Base-by-base conservation (phyloP, 176 grass and related monocot species). In the Elaeis guineensis region DNA sequence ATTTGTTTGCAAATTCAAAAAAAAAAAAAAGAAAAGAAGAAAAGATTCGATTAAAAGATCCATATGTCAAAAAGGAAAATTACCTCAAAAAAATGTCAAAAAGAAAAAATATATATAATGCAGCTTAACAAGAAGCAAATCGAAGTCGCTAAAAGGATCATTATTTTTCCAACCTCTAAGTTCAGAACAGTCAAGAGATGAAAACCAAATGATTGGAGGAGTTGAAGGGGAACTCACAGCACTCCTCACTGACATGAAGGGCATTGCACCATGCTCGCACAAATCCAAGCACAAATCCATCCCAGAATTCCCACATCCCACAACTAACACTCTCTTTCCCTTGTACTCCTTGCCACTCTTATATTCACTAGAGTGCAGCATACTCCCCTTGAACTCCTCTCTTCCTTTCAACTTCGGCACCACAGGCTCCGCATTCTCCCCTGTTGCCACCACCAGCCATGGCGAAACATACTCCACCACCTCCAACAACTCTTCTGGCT, bases 281-380 rank as follows among this genome's bases (percentile, higher is more conserved):
- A 98, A 59, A 55, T 98, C 93, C 63, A 98, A 66, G 61, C 81
- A 98, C 55, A 92, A 92, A 63, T 98, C 93, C 93, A 97, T 97
- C 1, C 87, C 93, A 4, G 93, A 98, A 78, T 98, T 98, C 23
- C 93, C 93, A n/a, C 93, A 98, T 0, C 93, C 93, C 5, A 97
- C 64, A 4, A 97, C 93, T 24, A 97, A 66, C 21, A 97, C 78
- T 64, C 59, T 85, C 84, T 66, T 91, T 59, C 78, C 78, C 79
- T 71, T 76, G 49, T 78, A 91, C 49, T 76, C 74, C 19, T 75
- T 80, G 1, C 93, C 93, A 20, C 82, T 92, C 73, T 73, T 78
- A 61, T 98, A 89, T 73, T 85, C 66, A 49, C 93, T 85, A 5
- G 93, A 98, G 73, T 98, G 93, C 52, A 92, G 2, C 58, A 69